Evolutionary conservation across 495 filamentous ascomycete species (phyloP).

Genomic region (Penicillium soppii): DNA sequence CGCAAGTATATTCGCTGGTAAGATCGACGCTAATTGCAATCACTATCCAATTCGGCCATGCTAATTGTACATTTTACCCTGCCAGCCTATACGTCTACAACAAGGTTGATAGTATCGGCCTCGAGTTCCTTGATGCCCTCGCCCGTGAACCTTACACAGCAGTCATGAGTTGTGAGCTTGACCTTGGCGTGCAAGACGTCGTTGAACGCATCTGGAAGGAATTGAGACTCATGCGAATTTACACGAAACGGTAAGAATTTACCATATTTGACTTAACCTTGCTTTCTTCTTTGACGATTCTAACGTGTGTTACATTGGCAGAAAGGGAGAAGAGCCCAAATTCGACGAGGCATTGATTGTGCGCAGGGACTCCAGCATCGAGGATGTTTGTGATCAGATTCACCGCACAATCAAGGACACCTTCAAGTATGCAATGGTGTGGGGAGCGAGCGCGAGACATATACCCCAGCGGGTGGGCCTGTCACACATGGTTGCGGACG

Average conservation of each 20-base stretch:
- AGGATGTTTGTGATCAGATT: constrained; percentile 96
- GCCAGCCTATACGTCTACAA: constrained; percentile 96
- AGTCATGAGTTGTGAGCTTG: constrained; percentile 97
- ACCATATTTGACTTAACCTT: not conserved
- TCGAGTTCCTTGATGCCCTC: constrained; percentile 89
- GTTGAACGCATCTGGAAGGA: constrained; percentile 96
- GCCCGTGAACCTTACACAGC: constrained; percentile 90
- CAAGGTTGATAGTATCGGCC: constrained; percentile 95
- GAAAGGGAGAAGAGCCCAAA: constrained; percentile 86
- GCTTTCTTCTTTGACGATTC: not conserved
- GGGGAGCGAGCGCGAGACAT: constrained; percentile 95
- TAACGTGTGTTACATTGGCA: constrained; percentile 21
- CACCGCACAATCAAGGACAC: constrained; percentile 95
- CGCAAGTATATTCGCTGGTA: constrained; percentile 92
- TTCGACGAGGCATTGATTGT: constrained; percentile 95
- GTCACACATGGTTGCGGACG: constrained; percentile 82
- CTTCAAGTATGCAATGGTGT: constrained; percentile 98
- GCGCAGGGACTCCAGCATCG: constrained; percentile 79
- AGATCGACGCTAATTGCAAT: not conserved
- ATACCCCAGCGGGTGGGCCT: constrained; percentile 92
- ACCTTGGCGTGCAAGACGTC: constrained; percentile 94
- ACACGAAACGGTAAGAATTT: constrained; percentile 78
- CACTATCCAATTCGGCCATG: not conserved
- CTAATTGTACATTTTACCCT: not conserved
- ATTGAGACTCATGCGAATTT: constrained; percentile 84